A percentile compares a stretch with the other conserved stretches of the same genome.
phyloP scores from a whole-genome alignment of 352 stramenopile species.

The Thalassiosira gravida region DNA sequence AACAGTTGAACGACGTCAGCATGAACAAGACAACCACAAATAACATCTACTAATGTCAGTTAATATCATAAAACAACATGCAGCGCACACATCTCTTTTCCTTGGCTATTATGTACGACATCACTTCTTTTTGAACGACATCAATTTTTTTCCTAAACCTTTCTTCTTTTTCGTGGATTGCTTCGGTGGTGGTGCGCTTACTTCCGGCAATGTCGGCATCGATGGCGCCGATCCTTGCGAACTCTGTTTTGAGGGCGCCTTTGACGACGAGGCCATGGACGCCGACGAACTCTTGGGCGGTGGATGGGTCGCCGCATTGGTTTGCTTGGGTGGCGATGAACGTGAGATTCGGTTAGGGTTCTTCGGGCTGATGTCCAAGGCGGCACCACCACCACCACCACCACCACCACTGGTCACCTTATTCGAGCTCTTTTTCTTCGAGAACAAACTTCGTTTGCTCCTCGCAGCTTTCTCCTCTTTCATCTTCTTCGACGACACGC shows the following conservation, averaged over 20 bases:
- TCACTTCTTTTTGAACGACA: conserved; percentile 52
- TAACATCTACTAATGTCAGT: conserved; percentile 14
- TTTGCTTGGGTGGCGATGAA: conserved; percentile 5
- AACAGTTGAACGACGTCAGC: too few relatives aligned
- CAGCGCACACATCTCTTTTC: too few relatives aligned
- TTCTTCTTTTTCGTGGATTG: conserved; percentile 35
- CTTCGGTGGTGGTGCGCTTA: conserved; percentile 7
- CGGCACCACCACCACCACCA: background rate
- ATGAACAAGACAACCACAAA: too few relatives aligned
- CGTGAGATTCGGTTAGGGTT: conserved; percentile 1
- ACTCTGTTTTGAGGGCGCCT: conserved; percentile 2
- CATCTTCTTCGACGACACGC: conserved; percentile 17
- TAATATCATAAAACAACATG: too few relatives aligned
- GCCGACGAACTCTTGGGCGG: background rate
- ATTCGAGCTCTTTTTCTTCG: background rate
- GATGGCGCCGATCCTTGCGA: background rate
- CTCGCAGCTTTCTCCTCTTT: conserved; percentile 10
- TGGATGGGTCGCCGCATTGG: conserved; percentile 5
- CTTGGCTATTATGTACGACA: too few relatives aligned
- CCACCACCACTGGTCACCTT: background rate
- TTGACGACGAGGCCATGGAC: background rate
- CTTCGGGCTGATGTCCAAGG: background rate
- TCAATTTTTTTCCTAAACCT: conserved; percentile 35
- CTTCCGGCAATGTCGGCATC: conserved; percentile 10
- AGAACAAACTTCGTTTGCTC: conserved; percentile 9